A percentile compares a stretch with the other conserved stretches of the same genome.
These are phyloP conservation scores for Mucor lusitanicus DNA, from an alignment of 371 early-diverging fungal species.

Conservation along the genomic window DNA sequence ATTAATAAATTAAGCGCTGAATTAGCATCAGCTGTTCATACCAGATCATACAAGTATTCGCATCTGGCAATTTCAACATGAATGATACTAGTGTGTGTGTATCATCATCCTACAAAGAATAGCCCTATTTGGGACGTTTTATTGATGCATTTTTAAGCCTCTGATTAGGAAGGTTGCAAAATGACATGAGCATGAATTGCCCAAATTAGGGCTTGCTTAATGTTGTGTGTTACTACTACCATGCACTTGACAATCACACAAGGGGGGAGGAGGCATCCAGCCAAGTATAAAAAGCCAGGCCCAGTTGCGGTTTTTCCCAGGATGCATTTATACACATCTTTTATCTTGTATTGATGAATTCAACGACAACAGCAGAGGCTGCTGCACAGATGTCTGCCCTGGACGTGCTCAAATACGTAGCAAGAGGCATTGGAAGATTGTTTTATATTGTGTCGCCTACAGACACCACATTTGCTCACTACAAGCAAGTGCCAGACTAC, in stretches of 20 bases:
- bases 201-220: not conserved
- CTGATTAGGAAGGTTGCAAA: not conserved
- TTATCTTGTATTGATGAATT: not conserved
- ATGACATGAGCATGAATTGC: not conserved
- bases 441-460: constrained; percentile 56
- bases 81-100: too few relatives aligned
- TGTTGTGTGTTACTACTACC: not conserved
- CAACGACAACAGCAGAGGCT: not conserved
- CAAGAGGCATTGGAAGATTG: constrained; percentile 43
- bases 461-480: constrained; percentile 34
- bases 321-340: not conserved
- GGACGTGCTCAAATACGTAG: not conserved
- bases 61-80: too few relatives aligned
- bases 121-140: not conserved
- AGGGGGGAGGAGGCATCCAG: not conserved
- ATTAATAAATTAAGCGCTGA: too few relatives aligned
- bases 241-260: not conserved
- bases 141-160: not conserved
- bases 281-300: not conserved
- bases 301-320: not conserved
- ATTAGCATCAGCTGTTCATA: too few relatives aligned
- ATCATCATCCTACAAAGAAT: too few relatives aligned
- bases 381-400: not conserved
- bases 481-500: constrained; percentile 53
- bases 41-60: too few relatives aligned